phyloP scores from a whole-genome alignment of 306 rosid species.

The Astragalus membranaceus region DNA sequence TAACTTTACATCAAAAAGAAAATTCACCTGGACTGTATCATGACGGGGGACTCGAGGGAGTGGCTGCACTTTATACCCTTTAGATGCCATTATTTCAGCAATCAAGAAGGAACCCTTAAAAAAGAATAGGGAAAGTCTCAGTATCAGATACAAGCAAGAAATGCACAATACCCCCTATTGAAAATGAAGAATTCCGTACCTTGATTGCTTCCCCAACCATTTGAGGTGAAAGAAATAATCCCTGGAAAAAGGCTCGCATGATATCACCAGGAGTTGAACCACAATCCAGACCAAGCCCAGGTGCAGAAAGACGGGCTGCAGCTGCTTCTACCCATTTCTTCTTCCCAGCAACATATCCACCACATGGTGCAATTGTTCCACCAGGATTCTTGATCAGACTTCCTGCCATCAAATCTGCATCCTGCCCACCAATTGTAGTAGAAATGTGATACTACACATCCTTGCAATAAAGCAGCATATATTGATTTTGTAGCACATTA shows the following conservation, averaged over 20 bases:
- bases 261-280: conserved; percentile 84
- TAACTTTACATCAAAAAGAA: background rate
- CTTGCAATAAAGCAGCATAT: conserved; percentile 16
- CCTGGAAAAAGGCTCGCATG: conserved; percentile 89
- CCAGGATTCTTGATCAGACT: conserved; percentile 95
- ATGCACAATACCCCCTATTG: background rate
- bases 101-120: conserved; percentile 66
- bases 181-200: conserved; percentile 39
- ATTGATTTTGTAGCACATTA: conserved; percentile 1
- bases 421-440: conserved; percentile 39
- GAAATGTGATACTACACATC: conserved; percentile 12
- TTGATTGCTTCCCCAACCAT: conserved; percentile 98
- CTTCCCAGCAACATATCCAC: conserved; percentile 88
- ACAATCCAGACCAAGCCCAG: conserved; percentile 86
- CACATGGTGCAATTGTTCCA: conserved; percentile 90
- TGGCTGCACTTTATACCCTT: conserved; percentile 86
- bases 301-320: conserved; percentile 89
- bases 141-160: background rate
- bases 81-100: conserved; percentile 85
- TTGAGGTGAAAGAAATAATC: conserved; percentile 96
- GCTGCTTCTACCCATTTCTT: conserved; percentile 77
- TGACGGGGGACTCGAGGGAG: conserved; percentile 64
- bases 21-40: conserved; percentile 69
- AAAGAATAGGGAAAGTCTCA: conserved; percentile 18
- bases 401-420: conserved; percentile 92